Evolutionary conservation across 345 rosid genomes (phyloP), one percentile per base, ranked within the genome.

Genomic region (Corchorus olitorius): DNA sequence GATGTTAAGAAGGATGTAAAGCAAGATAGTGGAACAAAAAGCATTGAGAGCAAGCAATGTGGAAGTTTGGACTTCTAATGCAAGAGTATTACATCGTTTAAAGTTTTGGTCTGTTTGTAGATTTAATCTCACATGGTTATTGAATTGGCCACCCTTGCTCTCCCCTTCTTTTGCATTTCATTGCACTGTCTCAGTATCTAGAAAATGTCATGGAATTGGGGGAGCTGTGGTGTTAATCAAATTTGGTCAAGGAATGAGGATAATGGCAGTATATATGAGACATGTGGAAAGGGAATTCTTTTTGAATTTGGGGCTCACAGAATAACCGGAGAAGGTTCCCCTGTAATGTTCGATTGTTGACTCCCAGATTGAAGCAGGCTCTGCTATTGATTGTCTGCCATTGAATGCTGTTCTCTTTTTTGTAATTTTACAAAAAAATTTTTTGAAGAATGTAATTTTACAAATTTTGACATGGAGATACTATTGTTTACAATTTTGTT

Each of bases 11-110:
- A 81, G 75, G 88, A 84, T 41, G 43, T n/a, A 59, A 82, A 78
- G 34, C 84, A 79, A 53, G 68, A 45, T 67, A 59, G 66, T 54
- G 76, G 79, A 52, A 33, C 74, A 6, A 85, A 81, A 79, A 80
- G 84, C 68, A 84, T 92, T 1, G 93, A 86, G 81, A 87, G 89
- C 85, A 92, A 92, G 79, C 94, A 84, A 74, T 94, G 98, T 78
- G 97, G 98, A 61, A 83, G 88, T 63, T 83, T 91, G 69, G 97
- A 92, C 70, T 94, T 91, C 77, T 90, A 83, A 88, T 59, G 60
- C 19, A 71, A 71, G 63, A 10, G 41, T n/a, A 52, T 39, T 2
- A 22, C 17, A 13, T 48, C n/a, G 12, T 7, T 3, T 8, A 8
- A 16, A 10, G 20, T 0, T 50, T 35, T 58, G 4, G 50, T 41